phyloP scores from a whole-genome alignment of 2,329 filamentous ascomycete species.

The Penicillium sp. region DNA sequence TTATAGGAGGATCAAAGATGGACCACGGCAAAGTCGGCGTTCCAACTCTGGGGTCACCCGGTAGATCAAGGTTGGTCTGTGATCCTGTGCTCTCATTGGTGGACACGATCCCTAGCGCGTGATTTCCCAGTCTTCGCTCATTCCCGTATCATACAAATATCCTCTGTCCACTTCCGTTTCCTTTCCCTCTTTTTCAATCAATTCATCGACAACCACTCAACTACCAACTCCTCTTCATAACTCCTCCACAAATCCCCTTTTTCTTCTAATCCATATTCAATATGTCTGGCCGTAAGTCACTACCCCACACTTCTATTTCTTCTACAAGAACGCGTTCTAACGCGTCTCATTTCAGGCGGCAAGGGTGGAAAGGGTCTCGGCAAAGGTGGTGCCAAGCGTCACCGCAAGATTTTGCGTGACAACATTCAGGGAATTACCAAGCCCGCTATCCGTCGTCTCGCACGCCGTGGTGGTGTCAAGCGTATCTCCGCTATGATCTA shows the following conservation, averaged over 20 bases:
- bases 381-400: slow-evolving; percentile 97
- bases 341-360: slow-evolving; percentile 61
- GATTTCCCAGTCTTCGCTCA: slow-evolving; percentile 35
- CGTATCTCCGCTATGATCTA: slow-evolving; percentile 97
- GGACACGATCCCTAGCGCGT: slow-evolving; percentile 34
- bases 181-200: slow-evolving; percentile 25
- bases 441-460: slow-evolving; percentile 97
- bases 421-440: slow-evolving; percentile 99
- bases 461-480: slow-evolving; percentile 99
- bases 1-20: slow-evolving; percentile 27
- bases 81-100: slow-evolving; percentile 40
- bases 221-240: slow-evolving; percentile 23
- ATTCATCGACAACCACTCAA: slow-evolving; percentile 20
- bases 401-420: slow-evolving; percentile 98
- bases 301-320: slow-evolving; percentile 7
- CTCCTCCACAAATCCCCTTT: slow-evolving; percentile 8
- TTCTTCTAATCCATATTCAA: slow-evolving; percentile 40
- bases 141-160: slow-evolving; percentile 42
- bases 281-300: slow-evolving; percentile 59
- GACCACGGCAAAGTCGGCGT: slow-evolving; percentile 24
- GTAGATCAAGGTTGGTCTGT: slow-evolving; percentile 28
- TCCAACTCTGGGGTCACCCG: slow-evolving; percentile 26
- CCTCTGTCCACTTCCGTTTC: slow-evolving; percentile 30
- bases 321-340: slow-evolving; percentile 42
- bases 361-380: slow-evolving; percentile 97